phyloP scores from a whole-genome alignment of 148 eudicot genomes.

The Vaccinium macrocarpon region DNA sequence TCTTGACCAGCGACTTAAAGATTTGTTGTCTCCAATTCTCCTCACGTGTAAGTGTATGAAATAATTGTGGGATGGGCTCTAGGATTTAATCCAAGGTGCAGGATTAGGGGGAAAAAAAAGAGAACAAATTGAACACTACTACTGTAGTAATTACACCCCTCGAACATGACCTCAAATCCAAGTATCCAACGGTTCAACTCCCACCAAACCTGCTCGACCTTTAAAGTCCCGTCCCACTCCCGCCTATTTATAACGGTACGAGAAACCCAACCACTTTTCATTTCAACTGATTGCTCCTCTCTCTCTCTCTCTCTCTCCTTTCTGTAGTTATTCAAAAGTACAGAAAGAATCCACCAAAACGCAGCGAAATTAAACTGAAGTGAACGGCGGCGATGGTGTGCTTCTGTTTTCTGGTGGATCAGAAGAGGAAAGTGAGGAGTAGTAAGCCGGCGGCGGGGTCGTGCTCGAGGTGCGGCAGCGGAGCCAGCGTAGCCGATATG shows the following conservation, averaged over 20 bases:
- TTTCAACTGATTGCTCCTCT: not conserved
- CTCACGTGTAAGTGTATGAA: too few species aligned
- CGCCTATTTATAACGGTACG: not conserved
- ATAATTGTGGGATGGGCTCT: too few species aligned
- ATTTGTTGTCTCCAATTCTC: too few species aligned
- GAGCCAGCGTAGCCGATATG: conserved; percentile 85
- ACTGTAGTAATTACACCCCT: too few species aligned
- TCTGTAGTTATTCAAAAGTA: not conserved
- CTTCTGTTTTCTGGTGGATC: conserved; percentile 80
- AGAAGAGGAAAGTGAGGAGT: conserved; percentile 51
- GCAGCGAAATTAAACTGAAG: not conserved
- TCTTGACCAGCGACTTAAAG: too few species aligned
- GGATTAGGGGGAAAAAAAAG: too few species aligned
- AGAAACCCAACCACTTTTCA: not conserved
- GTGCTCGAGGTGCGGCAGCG: conserved; percentile 77
- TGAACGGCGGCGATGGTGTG: conserved; percentile 46
- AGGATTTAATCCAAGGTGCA: too few species aligned
- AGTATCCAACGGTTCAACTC: not conserved
- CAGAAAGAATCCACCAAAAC: not conserved
- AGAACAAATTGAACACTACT: too few species aligned
- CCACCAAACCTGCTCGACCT: not conserved
- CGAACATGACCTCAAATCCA: not conserved
- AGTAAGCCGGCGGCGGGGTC: conserved; percentile 79
- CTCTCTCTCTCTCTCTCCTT: too few species aligned
- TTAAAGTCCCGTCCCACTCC: not conserved